These are phyloP conservation scores for Eucalyptus pauciflora DNA, from an alignment of 345 rosid genomes.

Conservation along the genomic window DNA sequence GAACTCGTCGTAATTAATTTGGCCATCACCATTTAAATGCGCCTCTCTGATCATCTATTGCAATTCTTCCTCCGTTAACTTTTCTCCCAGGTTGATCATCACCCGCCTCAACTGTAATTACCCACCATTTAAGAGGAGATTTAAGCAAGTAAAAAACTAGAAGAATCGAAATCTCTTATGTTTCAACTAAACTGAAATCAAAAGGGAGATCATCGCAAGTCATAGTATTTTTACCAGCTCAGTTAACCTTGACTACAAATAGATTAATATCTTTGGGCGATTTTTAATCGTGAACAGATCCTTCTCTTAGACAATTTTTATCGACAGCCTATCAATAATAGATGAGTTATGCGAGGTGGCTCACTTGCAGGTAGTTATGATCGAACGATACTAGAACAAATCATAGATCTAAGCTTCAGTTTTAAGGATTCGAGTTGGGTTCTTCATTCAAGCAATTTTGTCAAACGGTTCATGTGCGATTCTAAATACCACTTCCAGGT, in stretches of 20 bases:
- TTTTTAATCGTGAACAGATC: neutral
- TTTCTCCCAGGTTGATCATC: constrained; percentile 45
- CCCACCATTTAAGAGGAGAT: neutral
- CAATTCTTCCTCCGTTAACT: constrained; percentile 35
- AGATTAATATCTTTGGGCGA: neutral
- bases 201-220: neutral
- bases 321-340: neutral
- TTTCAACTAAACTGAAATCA: neutral
- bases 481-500: no score
- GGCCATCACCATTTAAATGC: constrained; percentile 51
- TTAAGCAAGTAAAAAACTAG: neutral
- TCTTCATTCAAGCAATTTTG: no score
- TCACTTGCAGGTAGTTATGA: neutral
- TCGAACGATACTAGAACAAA: neutral
- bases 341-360: neutral
- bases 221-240: neutral
- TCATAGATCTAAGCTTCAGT: no score
- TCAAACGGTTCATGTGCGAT: no score
- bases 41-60: constrained; percentile 41
- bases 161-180: neutral
- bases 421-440: no score
- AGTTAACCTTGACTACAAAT: neutral
- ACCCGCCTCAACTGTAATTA: constrained; percentile 26
- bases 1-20: constrained; percentile 50
- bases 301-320: neutral